Evolutionary conservation across 163 green algal genomes (phyloP), one percentile per base, ranked within the genome.

Genomic region (Chlamydomonas reinhardtii): DNA sequence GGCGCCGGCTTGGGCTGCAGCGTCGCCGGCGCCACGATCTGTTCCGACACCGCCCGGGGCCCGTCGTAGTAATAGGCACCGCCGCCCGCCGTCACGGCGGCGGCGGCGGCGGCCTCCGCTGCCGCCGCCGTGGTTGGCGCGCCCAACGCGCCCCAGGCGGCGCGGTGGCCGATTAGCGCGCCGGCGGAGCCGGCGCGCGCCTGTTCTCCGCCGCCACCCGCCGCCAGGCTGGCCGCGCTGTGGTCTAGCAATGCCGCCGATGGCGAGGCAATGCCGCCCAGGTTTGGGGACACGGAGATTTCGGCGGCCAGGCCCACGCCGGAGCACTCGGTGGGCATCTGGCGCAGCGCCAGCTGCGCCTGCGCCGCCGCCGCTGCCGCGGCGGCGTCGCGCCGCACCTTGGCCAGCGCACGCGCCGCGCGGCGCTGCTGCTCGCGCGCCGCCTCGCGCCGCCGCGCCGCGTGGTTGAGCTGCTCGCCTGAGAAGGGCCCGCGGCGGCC

Each of bases 401-500:
- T 14, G 2, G 6, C 17, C 48, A 32, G 73, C 73, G 27, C 27
- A 2, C 29, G 73, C 27, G 5, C 8, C 1, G 73, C 43, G 11
- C 31, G 17, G 31, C 17, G 32, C 68, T 29, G 29, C 68, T 73
- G 17, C 4, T 43, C 22, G 8, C 15, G 19, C 32, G 24, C 29
- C 29, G 64, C 64, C 32, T 64, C 73, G 29, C 76, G 76, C 20
- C 29, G 64, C n/a, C 48, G 3, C 29, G 62, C 79, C 27, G 52
- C 43, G 29, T 87, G 72, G 17, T 27, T 61, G 15, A 80, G 56
- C 70, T 76, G 69, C 56, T 87, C 70, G 35, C 31, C 9, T 0
- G 81, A 54, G 37, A 87, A 81, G 54, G 81, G 81, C 17, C 81
- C 81, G 25, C 5, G 11, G 68, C 71, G 34, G 71, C 56, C 81